These are phyloP conservation scores for Ceratocystis eucalypticola DNA, from an alignment of 2,329 filamentous ascomycete species.

Conservation along the genomic window DNA sequence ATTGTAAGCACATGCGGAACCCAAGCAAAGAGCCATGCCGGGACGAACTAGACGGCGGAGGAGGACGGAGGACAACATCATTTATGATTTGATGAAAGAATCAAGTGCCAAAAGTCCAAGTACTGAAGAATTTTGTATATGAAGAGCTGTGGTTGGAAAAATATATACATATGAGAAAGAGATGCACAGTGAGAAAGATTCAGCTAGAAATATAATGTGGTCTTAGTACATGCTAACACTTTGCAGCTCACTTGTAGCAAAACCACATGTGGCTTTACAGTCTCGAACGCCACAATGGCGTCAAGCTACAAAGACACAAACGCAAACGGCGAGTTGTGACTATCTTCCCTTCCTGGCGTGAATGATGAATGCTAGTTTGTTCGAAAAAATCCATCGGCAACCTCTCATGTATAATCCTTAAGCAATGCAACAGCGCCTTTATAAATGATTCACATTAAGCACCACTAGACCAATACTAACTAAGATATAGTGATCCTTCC, in stretches of 20 bases:
- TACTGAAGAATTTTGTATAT: neutral
- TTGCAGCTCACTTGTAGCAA: neutral
- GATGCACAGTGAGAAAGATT: neutral
- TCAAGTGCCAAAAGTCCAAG: neutral
- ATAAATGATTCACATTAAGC: neutral
- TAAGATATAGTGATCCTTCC: no score
- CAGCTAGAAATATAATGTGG: neutral
- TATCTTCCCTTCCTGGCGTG: neutral
- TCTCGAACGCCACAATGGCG: constrained; percentile 7
- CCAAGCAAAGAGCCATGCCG: neutral
- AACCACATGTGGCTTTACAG: neutral
- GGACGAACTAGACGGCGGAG: constrained; percentile 3
- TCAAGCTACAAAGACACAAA: neutral
- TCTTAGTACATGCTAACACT: neutral
- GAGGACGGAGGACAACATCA: neutral
- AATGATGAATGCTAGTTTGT: neutral
- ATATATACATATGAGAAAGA: neutral
- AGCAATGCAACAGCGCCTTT: no score
- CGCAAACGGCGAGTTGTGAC: neutral
- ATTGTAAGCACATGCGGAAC: neutral
- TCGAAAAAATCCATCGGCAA: neutral
- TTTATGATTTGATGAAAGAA: neutral
- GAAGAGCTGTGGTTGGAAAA: neutral
- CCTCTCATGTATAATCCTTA: neutral
- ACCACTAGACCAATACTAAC: neutral